Evolutionary conservation across 2,329 filamentous ascomycete genomes (phyloP).

Genomic region (Teratosphaeria nubilosa): DNA sequence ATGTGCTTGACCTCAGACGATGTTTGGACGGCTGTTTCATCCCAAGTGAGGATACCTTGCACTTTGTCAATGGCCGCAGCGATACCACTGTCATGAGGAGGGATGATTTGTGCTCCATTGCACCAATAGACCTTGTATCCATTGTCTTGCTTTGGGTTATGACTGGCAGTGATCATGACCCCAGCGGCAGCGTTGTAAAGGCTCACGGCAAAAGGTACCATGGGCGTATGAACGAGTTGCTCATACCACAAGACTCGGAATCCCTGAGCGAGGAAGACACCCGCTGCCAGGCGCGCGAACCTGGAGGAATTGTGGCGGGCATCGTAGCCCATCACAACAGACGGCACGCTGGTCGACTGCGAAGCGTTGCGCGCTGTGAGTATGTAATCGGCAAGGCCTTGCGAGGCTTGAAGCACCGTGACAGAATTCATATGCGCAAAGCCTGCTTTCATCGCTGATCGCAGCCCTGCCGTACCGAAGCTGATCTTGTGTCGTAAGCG

Average conservation of each 20-base stretch:
- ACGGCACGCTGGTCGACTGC: constrained; percentile 8
- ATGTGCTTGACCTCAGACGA: constrained; percentile 33
- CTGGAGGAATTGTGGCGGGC: constrained; percentile 52
- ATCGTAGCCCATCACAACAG: constrained; percentile 53
- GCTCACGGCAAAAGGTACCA: constrained; percentile 52
- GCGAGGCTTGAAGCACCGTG: constrained; percentile 44
- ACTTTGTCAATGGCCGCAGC: constrained; percentile 47
- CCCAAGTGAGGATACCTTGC: constrained; percentile 42
- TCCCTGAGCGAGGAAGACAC: constrained; percentile 47
- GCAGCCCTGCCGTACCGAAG: constrained; percentile 53
- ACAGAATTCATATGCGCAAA: constrained; percentile 40
- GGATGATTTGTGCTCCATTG: constrained; percentile 57
- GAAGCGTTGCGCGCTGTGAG: constrained; percentile 29
- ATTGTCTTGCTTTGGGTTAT: constrained; percentile 55
- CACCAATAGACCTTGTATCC: constrained; percentile 59
- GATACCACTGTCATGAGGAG: constrained; percentile 51
- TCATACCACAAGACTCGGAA: constrained; percentile 52
- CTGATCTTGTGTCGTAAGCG: constrained; percentile 47
- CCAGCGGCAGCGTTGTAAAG: constrained; percentile 46
- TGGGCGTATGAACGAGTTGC: constrained; percentile 47
- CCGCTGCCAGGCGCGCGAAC: constrained; percentile 51
- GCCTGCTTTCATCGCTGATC: constrained; percentile 56
- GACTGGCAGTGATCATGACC: constrained; percentile 57
- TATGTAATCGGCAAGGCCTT: constrained; percentile 54
- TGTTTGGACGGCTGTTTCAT: constrained; percentile 33